These are phyloP conservation scores for Scutellaria barbata DNA, from an alignment of 257 asterid genomes.

Conservation along the genomic window DNA sequence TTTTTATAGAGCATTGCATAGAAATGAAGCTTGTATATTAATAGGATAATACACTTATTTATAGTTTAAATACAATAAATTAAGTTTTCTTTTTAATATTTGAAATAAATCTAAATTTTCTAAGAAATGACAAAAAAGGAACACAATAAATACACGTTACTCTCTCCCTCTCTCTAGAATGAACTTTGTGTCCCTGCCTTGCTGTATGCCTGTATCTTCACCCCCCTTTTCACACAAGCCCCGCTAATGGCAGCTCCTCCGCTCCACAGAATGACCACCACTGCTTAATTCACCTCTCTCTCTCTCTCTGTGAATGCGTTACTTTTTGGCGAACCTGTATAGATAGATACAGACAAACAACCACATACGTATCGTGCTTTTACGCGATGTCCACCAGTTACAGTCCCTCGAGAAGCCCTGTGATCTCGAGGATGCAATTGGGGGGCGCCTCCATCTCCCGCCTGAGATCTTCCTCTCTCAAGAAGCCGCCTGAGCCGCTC, in stretches of 20 bases:
- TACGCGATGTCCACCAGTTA: slow-evolving; percentile 67
- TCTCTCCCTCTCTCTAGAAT: slow-evolving; percentile 18
- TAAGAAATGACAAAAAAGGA: neutral
- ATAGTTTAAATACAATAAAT: too few relatives aligned
- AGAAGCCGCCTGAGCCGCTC: slow-evolving; percentile 99
- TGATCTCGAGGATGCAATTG: slow-evolving; percentile 75
- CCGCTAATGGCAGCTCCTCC: slow-evolving; percentile 23
- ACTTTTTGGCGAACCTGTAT: slow-evolving; percentile 11
- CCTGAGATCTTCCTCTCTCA: slow-evolving; percentile 83
- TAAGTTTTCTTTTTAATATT: too few relatives aligned
- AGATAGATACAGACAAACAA: slow-evolving; percentile 1
- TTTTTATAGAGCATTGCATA: too few relatives aligned
- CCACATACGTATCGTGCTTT: slow-evolving; percentile 21
- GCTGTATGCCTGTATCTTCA: slow-evolving; percentile 36
- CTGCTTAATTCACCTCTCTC: slow-evolving; percentile 20
- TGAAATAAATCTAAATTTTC: neutral
- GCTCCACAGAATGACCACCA: slow-evolving; percentile 33
- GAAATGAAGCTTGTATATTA: too few relatives aligned
- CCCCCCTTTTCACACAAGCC: slow-evolving; percentile 26
- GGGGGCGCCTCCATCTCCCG: slow-evolving; percentile 69
- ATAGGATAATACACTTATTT: too few relatives aligned
- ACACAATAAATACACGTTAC: too few relatives aligned
- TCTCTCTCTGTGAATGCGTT: slow-evolving; percentile 36
- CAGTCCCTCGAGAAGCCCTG: slow-evolving; percentile 81
- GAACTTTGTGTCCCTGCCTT: slow-evolving; percentile 30